These are phyloP conservation scores for Mallotus nudiflorus DNA, from an alignment of 345 rosid genomes.

Conservation along the genomic window DNA sequence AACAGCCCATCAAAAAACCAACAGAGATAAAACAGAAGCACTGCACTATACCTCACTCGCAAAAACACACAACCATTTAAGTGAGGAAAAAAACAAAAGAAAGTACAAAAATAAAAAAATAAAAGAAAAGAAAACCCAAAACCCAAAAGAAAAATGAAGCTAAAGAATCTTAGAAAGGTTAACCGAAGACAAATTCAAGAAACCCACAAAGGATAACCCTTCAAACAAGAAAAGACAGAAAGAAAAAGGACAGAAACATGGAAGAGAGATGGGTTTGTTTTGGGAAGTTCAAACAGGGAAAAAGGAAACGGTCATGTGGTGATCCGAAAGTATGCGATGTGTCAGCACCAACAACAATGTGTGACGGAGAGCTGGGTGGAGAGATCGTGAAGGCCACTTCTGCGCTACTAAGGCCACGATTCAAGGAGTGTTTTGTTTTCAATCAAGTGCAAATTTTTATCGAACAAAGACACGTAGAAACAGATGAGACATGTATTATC, in stretches of 20 bases:
- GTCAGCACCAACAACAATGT: not conserved
- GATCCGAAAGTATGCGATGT: constrained; percentile 50
- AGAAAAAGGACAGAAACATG: constrained; percentile 16
- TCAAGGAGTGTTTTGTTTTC: not conserved
- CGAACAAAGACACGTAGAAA: too few species aligned
- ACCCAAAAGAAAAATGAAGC: constrained; percentile 2
- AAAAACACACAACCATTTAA: not conserved
- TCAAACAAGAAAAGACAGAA: constrained; percentile 29
- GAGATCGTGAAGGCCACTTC: constrained; percentile 45
- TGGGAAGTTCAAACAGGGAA: constrained; percentile 38
- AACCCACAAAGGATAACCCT: constrained; percentile 27
- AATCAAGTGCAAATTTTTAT: too few species aligned
- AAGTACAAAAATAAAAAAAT: not conserved
- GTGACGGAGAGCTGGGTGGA: constrained; percentile 20
- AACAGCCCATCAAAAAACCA: constrained; percentile 34
- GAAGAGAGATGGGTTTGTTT: constrained; percentile 27
- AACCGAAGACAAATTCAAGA: constrained; percentile 14
- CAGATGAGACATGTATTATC: too few species aligned
- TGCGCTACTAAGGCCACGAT: constrained; percentile 35
- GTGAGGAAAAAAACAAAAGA: not conserved
- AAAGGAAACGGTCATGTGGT: constrained; percentile 71
- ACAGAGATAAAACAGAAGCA: constrained; percentile 1
- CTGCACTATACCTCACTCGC: constrained; percentile 6
- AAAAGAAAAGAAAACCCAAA: constrained; percentile 17
- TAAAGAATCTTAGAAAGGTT: constrained; percentile 18